A percentile compares a stretch with the other conserved stretches of the same genome.
Evolutionary conservation across 2,329 filamentous ascomycete genomes (phyloP).

Genomic region (Pseudogymnoascus sp.): DNA sequence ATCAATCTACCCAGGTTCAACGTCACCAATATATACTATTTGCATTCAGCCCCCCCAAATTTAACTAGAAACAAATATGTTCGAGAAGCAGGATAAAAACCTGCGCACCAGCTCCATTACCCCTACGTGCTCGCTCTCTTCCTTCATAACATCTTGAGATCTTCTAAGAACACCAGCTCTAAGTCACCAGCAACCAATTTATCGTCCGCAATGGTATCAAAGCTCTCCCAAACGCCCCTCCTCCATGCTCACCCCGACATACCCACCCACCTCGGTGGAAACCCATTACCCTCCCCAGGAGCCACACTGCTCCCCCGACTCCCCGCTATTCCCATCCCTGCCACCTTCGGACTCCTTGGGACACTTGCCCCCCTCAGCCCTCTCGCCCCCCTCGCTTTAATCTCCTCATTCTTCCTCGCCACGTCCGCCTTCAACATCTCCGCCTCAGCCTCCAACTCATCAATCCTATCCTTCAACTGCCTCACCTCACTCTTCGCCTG

Average conservation of each 20-base stretch:
- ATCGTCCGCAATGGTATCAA: conserved; percentile 3
- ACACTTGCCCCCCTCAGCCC: conserved; percentile 24
- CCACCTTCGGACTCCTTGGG: conserved; percentile 26
- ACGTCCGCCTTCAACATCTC: conserved; percentile 30
- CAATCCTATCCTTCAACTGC: conserved; percentile 26
- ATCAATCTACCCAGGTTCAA: neutral
- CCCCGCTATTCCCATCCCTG: conserved; percentile 19
- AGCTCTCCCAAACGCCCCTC: neutral
- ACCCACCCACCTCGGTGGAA: neutral
- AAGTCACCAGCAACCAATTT: neutral
- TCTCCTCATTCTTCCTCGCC: conserved; percentile 31
- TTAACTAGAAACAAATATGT: neutral
- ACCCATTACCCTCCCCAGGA: conserved; percentile 10
- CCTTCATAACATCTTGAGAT: neutral
- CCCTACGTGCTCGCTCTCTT: neutral
- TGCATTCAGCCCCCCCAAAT: neutral
- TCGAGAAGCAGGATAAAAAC: neutral
- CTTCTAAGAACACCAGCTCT: neutral
- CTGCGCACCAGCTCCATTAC: neutral
- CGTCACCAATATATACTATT: neutral
- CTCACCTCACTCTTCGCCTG: conserved; percentile 17
- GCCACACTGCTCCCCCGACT: conserved; percentile 17
- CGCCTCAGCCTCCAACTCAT: conserved; percentile 23
- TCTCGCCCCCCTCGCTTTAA: conserved; percentile 35
- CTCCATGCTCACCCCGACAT: neutral